These are phyloP conservation scores for Barnettozyma wickerhamii DNA, from an alignment of 805 yeast species.

Conservation along the genomic window DNA sequence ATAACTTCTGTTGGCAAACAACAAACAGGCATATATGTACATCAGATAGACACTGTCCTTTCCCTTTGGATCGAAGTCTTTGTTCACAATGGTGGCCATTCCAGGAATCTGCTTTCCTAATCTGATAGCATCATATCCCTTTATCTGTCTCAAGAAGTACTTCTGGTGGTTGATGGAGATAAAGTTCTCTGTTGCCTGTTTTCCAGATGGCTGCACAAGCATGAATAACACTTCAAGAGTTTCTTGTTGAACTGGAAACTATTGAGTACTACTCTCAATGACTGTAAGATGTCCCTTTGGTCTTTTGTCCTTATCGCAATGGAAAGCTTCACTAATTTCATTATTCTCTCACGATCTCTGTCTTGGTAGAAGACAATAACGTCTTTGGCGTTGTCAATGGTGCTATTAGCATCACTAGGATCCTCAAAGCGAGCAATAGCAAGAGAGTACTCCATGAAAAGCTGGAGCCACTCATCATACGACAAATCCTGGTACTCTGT, in stretches of 20 bases:
- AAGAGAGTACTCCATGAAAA: slow-evolving; percentile 76
- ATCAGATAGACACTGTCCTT: slow-evolving; percentile 62
- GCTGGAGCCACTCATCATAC: slow-evolving; percentile 79
- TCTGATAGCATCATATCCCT: slow-evolving; percentile 76
- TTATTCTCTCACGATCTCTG: slow-evolving; percentile 50
- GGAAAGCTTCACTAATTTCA: slow-evolving; percentile 65
- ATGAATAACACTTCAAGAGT: slow-evolving; percentile 60
- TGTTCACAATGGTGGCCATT: slow-evolving; percentile 67
- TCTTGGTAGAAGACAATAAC: slow-evolving; percentile 77
- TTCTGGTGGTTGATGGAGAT: slow-evolving; percentile 85
- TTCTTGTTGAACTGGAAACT: slow-evolving; percentile 74
- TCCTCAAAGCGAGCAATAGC: slow-evolving; percentile 57
- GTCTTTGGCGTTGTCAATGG: slow-evolving; percentile 68
- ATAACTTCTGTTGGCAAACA: slow-evolving; percentile 79
- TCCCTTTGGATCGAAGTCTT: slow-evolving; percentile 40
- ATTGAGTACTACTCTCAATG: slow-evolving; percentile 59
- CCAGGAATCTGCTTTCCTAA: slow-evolving; percentile 57
- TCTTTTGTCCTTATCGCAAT: slow-evolving; percentile 50
- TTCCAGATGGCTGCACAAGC: slow-evolving; percentile 61
- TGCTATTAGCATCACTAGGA: slow-evolving; percentile 59
- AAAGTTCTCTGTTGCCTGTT: slow-evolving; percentile 51
- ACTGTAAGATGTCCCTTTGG: slow-evolving; percentile 46
- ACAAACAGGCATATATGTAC: slow-evolving; percentile 72
- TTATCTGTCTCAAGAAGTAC: slow-evolving; percentile 82
- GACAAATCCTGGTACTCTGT: slow-evolving; percentile 68